Evolutionary conservation across 345 rosid species (phyloP).

Genomic region (Brassica rapa): DNA sequence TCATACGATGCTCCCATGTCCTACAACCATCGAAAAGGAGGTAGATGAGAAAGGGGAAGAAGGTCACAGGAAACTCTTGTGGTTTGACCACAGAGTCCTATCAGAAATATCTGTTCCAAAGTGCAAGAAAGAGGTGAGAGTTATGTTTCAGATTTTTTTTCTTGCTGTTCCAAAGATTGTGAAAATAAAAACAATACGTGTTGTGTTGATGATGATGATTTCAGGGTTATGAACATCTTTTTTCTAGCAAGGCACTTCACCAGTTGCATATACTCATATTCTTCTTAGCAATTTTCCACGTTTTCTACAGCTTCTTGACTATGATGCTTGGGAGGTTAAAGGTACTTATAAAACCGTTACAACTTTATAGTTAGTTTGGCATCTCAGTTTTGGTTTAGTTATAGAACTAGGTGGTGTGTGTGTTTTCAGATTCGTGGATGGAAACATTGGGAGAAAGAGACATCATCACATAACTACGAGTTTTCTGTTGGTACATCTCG

Average conservation of each 20-base stretch:
- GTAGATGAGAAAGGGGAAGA: slow-evolving; percentile 41
- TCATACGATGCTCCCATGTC: slow-evolving; percentile 74
- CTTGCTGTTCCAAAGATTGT: not conserved
- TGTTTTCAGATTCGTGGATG: slow-evolving; percentile 77
- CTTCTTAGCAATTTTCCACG: slow-evolving; percentile 89
- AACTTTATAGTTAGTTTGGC: not conserved
- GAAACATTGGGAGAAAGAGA: slow-evolving; percentile 93
- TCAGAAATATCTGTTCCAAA: slow-evolving; percentile 31
- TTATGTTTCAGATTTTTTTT: not conserved
- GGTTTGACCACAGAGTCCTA: slow-evolving; percentile 57
- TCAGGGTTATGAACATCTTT: slow-evolving; percentile 74
- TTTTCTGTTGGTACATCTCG: slow-evolving; percentile 67
- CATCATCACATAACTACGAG: slow-evolving; percentile 68
- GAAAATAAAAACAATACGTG: not conserved
- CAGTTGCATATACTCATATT: slow-evolving; percentile 86
- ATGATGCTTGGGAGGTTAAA: slow-evolving; percentile 93
- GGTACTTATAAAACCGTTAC: slow-evolving; percentile 44
- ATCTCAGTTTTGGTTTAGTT: not conserved
- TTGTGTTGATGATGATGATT: slow-evolving; percentile 30
- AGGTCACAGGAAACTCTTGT: slow-evolving; percentile 59
- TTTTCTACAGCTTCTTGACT: slow-evolving; percentile 68
- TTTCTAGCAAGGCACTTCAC: slow-evolving; percentile 73
- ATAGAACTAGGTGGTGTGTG: not conserved
- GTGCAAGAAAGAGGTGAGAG: slow-evolving; percentile 57
- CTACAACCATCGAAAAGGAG: not conserved